A percentile compares a stretch with the other conserved stretches of the same genome.
phyloP scores from a whole-genome alignment of 2,329 filamentous ascomycete species.

The Pyrenochaeta sp. region DNA sequence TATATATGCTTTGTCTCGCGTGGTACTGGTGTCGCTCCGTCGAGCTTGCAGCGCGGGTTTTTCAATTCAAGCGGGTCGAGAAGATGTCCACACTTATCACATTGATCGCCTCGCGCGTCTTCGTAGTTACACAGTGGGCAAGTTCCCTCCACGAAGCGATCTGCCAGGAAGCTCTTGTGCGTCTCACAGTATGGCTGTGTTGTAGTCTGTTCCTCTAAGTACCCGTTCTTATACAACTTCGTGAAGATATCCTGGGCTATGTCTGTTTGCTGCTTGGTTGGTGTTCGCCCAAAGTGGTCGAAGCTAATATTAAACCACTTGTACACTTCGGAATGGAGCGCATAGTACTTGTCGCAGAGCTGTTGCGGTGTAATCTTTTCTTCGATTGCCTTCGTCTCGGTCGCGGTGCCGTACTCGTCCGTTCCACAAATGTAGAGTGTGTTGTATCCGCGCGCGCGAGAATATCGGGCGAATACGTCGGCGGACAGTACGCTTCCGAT shows the following conservation, averaged over 20 bases:
- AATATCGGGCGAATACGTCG: conserved; percentile 79
- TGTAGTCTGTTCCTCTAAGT: conserved; percentile 84
- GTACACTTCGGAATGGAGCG: conserved; percentile 88
- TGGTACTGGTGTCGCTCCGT: conserved; percentile 80
- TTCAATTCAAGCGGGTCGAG: conserved; percentile 60
- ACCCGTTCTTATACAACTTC: conserved; percentile 88
- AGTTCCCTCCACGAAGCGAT: conserved; percentile 80
- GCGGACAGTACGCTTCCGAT: conserved; percentile 74
- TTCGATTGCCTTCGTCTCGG: conserved; percentile 93
- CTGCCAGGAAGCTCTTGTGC: conserved; percentile 59
- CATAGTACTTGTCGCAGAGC: conserved; percentile 92
- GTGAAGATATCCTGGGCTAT: conserved; percentile 93
- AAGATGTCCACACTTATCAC: conserved; percentile 59
- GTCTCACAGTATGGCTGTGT: conserved; percentile 88
- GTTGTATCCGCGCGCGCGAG: conserved; percentile 78
- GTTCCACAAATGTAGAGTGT: conserved; percentile 88
- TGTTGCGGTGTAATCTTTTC: conserved; percentile 82
- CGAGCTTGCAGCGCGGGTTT: conserved; percentile 85
- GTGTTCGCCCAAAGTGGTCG: conserved; percentile 93
- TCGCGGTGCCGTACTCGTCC: conserved; percentile 95
- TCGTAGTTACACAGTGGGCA: conserved; percentile 73
- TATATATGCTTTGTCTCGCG: conserved; percentile 90
- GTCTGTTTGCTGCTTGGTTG: conserved; percentile 85
- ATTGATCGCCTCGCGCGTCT: conserved; percentile 63
- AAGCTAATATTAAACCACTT: conserved; percentile 96